Percentiles rank a stretch among this genome's conserved stretches.
These are phyloP conservation scores for Sporothrix brasiliensis DNA, from an alignment of 2,329 filamentous ascomycete genomes.

Conservation along the genomic window DNA sequence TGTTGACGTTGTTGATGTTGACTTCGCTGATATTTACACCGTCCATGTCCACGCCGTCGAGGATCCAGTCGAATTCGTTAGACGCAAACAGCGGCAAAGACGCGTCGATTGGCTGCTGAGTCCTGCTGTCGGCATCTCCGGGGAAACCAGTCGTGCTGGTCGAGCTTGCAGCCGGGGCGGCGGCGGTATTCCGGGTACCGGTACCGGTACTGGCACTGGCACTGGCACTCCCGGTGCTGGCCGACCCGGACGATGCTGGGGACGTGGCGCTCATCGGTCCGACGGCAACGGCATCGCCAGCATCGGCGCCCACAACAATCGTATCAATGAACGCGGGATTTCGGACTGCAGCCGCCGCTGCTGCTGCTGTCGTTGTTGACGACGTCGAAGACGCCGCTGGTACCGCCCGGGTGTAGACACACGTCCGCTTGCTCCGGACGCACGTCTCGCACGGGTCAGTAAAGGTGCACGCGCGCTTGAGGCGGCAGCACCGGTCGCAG, in stretches of 20 bases:
- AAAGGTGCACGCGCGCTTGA: constrained; percentile 25
- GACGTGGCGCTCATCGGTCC: not conserved
- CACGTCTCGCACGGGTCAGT: constrained; percentile 21
- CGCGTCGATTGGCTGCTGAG: not conserved
- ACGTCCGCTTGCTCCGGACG: constrained; percentile 14
- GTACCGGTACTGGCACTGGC: not conserved
- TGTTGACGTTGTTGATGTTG: not conserved
- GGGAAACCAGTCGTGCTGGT: not conserved
- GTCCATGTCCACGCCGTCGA: constrained; percentile 12
- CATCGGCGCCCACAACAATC: not conserved
- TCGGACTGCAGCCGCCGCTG: not conserved
- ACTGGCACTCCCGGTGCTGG: not conserved
- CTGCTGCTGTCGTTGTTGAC: not conserved
- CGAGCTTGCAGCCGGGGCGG: not conserved
- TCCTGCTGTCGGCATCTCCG: not conserved
- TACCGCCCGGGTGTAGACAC: constrained; percentile 13
- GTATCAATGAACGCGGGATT: not conserved
- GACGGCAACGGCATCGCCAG: too few relatives aligned
- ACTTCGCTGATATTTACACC: not conserved
- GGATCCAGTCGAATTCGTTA: constrained; percentile 19
- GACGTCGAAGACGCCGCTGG: not conserved
- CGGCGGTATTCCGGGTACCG: not conserved
- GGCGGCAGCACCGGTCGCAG: constrained; percentile 26
- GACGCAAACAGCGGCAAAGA: not conserved
- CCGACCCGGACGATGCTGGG: not conserved